Evolutionary conservation across 1,139 yeast genomes (phyloP), one percentile per base, ranked within the genome.

Genomic region (Yamadazyma membranifaciens): DNA sequence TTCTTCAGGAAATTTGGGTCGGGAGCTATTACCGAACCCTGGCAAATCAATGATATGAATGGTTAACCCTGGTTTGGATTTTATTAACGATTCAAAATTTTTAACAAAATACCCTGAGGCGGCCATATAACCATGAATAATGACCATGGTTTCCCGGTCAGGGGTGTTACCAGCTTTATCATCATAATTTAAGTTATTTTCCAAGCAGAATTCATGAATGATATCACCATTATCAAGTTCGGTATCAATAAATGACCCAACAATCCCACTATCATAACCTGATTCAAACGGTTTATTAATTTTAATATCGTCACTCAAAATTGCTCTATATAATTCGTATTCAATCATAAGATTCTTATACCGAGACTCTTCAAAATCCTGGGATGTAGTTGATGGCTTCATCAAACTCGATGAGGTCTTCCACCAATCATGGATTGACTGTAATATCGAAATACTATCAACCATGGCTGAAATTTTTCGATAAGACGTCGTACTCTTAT

Each of bases 81-180:
- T 63, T 12, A 63, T 55, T 14, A 70, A 45, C 2, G 48, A 47
- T 45, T 69, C 75, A 32, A 67, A 55, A 43, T 69, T 70, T 47
- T 69, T 68, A 38, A 69, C 55, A 45, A 68, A 70, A 49, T 63
- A 70, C 2, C 76, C 77, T 43, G 65, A 53, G 1, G 76, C 75
- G 1, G 77, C 77, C 76, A 70, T 70, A 46, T 69, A 71, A 7
- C 77, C 77, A 47, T 71, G 77, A 11, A 70, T 60, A 2, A 68
- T 51, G 3, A 70, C 70, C 2, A 70, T 47, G 20, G 45, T 55
- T 15, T 55, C 52, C 9, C 43, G 47, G 2, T 46, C 38, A 3
- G 36, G 43, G 11, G 52, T 54, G 6, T 47, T 33, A n/a, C n/a
- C 24, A 20, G 24, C 16, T 24, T 33, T 20, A 11, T 33, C 22